Percentiles rank a stretch among this genome's conserved stretches.
These are phyloP conservation scores for Arabidopsis lyrata DNA, from an alignment of 441 rosid genomes.

Conservation along the genomic window DNA sequence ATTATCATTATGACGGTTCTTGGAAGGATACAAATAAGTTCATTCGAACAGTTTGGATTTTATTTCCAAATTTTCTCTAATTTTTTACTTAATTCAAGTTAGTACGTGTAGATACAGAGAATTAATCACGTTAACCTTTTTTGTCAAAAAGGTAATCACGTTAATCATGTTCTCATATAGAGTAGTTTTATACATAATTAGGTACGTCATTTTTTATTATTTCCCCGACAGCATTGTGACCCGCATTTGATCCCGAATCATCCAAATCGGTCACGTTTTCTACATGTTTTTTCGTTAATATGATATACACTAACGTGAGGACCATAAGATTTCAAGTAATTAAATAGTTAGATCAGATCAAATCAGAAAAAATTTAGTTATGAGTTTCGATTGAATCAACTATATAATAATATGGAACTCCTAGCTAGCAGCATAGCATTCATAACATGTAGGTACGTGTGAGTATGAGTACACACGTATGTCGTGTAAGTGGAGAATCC, in stretches of 20 bases:
- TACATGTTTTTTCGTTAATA: background rate
- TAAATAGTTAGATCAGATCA: background rate
- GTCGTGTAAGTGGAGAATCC: constrained; percentile 42
- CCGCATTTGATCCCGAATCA: constrained; percentile 4
- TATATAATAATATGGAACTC: background rate
- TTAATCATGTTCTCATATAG: background rate
- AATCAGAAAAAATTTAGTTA: background rate
- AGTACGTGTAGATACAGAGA: background rate
- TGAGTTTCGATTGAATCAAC: background rate
- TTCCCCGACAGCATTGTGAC: background rate
- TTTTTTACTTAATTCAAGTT: background rate
- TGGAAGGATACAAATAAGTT: background rate
- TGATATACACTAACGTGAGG: background rate
- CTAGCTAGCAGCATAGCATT: background rate
- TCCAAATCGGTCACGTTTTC: constrained; percentile 30
- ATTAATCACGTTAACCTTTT: background rate
- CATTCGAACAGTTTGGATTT: too few species aligned
- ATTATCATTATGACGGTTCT: background rate
- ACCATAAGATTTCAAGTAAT: background rate
- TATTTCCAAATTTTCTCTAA: background rate
- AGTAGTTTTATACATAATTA: background rate
- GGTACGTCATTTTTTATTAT: background rate
- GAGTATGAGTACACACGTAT: constrained; percentile 10
- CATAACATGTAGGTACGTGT: background rate
- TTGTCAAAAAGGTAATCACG: background rate